Base-by-base conservation (phyloP, 1,139 yeast species). In the Kodamaea derodonti region DNA sequence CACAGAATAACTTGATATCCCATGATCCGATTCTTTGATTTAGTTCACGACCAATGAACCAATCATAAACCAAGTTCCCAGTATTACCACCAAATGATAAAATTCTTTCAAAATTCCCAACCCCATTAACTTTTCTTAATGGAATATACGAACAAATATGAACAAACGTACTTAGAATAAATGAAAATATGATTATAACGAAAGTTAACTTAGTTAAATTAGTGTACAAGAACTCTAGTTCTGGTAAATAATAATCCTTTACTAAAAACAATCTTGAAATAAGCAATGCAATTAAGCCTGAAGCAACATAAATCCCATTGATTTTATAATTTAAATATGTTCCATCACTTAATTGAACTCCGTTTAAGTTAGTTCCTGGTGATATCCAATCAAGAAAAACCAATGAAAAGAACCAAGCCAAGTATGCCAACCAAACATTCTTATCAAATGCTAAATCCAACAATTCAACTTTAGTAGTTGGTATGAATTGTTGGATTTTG, bases 21-120 rank as follows among this genome's bases (percentile, higher is more conserved):
- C 90, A 78, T 1, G 73, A 53, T 0, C 95, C 95, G 37, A 87
- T 65, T 48, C 97, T 72, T 22, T 98, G 98, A 54, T 94, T 94
- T 53, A 94, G 69, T 58, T 92, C 97, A 36, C 98, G 76, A 20
- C 99, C 99, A 56, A 92, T 88, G 54, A 87, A 94, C 96, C 97
- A 92, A 59, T 92, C 97, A 55, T 85, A 92, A 20, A 90, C 50
- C 1, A 62, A 46, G 46, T 76, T 80, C 0, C 87, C 86, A 0
- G 95, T 71, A 60, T 92, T 92, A 3, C 98, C 98, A 31, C 94
- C 94, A 28, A 75, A 62, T 0, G 97, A 92, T 38, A 92, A 68
- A 29, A 90, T 77, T 40, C 85, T 72, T 51, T 85, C 94, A 13
- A 65, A 66, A 4, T 78, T 79, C 13, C 72, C 75, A 5, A 48